A percentile compares a stretch with the other conserved stretches of the same genome.
phyloP scores from a whole-genome alignment of 176 grass and related monocot genomes.

The Eleusine indica region DNA sequence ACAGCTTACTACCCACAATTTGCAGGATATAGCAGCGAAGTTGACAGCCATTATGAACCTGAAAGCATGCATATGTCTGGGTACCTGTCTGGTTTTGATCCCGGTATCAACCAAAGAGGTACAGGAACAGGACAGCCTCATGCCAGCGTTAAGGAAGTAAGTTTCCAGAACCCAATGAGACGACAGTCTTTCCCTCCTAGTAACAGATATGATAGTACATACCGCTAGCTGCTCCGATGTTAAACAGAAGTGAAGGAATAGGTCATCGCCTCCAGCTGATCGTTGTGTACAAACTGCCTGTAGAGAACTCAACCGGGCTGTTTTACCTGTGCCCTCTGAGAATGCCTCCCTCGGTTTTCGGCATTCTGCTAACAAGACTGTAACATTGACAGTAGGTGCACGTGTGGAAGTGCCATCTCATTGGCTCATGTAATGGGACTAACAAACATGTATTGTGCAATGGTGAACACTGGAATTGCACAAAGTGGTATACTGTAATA shows the following conservation, averaged over 20 bases:
- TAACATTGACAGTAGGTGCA: constrained; percentile 39
- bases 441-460: constrained; percentile 37
- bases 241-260: constrained; percentile 35
- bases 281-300: constrained; percentile 32
- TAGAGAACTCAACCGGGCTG: constrained; percentile 32
- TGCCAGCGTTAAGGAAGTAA: constrained; percentile 39
- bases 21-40: constrained; percentile 46
- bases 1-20: constrained; percentile 35
- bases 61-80: constrained; percentile 35
- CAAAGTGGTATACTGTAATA: constrained; percentile 44
- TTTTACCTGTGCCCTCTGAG: constrained; percentile 35
- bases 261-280: neutral
- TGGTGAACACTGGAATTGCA: constrained; percentile 35
- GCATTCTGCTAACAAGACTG: constrained; percentile 28
- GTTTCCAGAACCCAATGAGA: constrained; percentile 38
- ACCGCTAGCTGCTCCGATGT: constrained; percentile 42
- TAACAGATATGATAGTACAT: constrained; percentile 51
- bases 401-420: constrained; percentile 17
- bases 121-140: constrained; percentile 31
- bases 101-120: constrained; percentile 50
- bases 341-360: constrained; percentile 2
- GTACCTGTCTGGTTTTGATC: constrained; percentile 53
- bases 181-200: constrained; percentile 57
- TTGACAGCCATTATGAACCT: constrained; percentile 33
- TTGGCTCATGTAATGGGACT: constrained; percentile 41